phyloP scores from a whole-genome alignment of 371 early-diverging fungal genomes.

The Gilbertella persicaria region DNA sequence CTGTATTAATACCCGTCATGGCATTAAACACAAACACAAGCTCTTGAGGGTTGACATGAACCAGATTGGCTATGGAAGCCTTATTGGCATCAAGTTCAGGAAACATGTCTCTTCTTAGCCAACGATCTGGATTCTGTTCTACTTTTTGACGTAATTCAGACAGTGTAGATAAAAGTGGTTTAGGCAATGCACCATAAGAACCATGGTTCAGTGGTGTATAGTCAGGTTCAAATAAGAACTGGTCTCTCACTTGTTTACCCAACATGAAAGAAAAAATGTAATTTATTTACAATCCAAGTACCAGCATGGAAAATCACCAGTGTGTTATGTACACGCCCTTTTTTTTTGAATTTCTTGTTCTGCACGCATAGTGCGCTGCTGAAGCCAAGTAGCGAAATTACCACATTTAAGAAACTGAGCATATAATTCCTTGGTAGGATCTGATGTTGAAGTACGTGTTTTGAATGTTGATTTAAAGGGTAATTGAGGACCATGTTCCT shows the following conservation, averaged over 20 bases:
- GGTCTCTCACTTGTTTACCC: constrained; percentile 40
- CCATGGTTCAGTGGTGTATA: constrained; percentile 50
- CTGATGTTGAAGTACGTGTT: constrained; percentile 47
- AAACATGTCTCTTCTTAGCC: constrained; percentile 15
- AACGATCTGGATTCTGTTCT: constrained; percentile 25
- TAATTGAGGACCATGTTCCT: constrained; percentile 56
- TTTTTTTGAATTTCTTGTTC: constrained; percentile 26
- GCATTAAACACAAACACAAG: constrained; percentile 45
- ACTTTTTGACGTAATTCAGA: constrained; percentile 13
- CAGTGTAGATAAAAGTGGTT: constrained; percentile 5
- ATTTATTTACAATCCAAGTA: no score
- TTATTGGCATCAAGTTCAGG: constrained; percentile 8
- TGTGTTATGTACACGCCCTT: background rate
- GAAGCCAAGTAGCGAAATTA: constrained; percentile 96
- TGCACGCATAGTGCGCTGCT: constrained; percentile 75
- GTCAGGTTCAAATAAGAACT: constrained; percentile 44
- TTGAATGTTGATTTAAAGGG: constrained; percentile 56
- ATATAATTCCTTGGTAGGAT: constrained; percentile 72
- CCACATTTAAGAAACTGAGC: constrained; percentile 87
- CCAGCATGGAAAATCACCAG: no score
- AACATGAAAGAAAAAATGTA: constrained; percentile 9
- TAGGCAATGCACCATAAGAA: constrained; percentile 37
- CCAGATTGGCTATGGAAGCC: constrained; percentile 16
- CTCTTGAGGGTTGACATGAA: constrained; percentile 42
- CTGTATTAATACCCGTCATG: constrained; percentile 39